phyloP scores from a whole-genome alignment of 176 grass and related monocot species.

The Phragmites australis region DNA sequence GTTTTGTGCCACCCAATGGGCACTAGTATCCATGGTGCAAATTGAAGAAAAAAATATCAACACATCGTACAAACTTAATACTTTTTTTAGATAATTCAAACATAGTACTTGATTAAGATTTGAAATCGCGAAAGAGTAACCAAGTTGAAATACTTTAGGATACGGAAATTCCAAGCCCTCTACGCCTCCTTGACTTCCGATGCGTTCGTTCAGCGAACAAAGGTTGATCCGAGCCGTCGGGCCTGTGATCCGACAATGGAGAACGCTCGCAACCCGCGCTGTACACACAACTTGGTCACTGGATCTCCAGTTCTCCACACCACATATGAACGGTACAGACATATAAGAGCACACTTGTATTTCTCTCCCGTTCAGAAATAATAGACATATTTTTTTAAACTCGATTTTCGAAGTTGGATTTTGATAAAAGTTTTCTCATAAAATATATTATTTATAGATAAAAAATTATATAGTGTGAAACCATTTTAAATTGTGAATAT shows the following conservation, averaged over 20 bases:
- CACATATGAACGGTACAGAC: background rate
- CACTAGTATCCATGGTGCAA: background rate
- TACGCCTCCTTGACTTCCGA: background rate
- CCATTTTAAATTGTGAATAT: too few species aligned
- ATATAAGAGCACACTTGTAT: too few species aligned
- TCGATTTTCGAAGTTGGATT: too few species aligned
- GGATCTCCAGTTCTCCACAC: background rate
- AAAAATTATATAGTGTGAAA: too few species aligned
- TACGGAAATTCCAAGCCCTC: background rate
- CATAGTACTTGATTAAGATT: background rate
- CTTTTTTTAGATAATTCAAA: too few species aligned
- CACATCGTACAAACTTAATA: background rate
- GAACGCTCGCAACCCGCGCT: too few species aligned
- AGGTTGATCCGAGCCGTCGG: background rate
- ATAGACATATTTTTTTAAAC: too few species aligned
- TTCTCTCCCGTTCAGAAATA: too few species aligned
- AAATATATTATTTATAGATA: too few species aligned
- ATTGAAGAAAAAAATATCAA: background rate
- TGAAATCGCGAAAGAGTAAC: too few species aligned
- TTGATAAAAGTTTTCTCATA: too few species aligned
- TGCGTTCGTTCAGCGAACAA: too few species aligned
- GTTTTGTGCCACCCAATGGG: conserved; percentile 20
- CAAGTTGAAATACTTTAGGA: background rate
- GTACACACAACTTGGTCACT: background rate
- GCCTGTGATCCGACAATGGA: background rate